A percentile compares a stretch with the other conserved stretches of the same genome.
These are phyloP conservation scores for Cicer arietinum DNA, from an alignment of 306 rosid species.

Conservation along the genomic window DNA sequence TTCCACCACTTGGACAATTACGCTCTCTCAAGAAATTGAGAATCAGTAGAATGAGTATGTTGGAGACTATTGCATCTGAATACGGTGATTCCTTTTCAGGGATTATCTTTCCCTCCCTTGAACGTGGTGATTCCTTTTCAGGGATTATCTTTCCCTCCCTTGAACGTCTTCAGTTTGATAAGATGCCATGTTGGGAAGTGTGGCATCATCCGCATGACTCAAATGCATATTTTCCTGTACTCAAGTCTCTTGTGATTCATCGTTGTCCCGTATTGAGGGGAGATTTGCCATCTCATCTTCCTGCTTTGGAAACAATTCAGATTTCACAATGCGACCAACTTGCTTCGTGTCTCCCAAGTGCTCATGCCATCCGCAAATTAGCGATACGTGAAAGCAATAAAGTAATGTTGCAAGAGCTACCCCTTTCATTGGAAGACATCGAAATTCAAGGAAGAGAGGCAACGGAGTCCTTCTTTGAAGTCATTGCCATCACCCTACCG, in stretches of 20 bases:
- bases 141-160: neutral
- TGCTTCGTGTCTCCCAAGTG: neutral
- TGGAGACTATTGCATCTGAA: neutral
- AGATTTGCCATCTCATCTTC: constrained; percentile 24
- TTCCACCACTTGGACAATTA: constrained; percentile 7
- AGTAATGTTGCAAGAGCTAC: neutral
- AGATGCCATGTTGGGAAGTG: neutral
- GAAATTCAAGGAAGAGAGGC: neutral
- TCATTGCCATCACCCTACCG: neutral
- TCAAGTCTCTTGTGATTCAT: neutral
- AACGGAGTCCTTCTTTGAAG: neutral
- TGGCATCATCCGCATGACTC: neutral
- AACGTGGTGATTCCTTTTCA: neutral
- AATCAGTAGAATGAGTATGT: neutral
- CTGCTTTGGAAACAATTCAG: neutral
- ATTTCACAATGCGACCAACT: neutral
- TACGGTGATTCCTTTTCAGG: neutral
- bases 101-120: neutral
- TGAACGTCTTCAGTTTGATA: neutral
- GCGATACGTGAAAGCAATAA: neutral
- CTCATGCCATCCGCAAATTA: neutral
- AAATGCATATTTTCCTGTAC: neutral
- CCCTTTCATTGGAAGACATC: neutral
- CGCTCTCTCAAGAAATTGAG: neutral
- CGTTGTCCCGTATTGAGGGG: neutral